Percentiles rank a stretch among this genome's conserved stretches.
Evolutionary conservation across 352 stramenopile genomes (phyloP).

Genomic region (Globisporangium megalacanthum): DNA sequence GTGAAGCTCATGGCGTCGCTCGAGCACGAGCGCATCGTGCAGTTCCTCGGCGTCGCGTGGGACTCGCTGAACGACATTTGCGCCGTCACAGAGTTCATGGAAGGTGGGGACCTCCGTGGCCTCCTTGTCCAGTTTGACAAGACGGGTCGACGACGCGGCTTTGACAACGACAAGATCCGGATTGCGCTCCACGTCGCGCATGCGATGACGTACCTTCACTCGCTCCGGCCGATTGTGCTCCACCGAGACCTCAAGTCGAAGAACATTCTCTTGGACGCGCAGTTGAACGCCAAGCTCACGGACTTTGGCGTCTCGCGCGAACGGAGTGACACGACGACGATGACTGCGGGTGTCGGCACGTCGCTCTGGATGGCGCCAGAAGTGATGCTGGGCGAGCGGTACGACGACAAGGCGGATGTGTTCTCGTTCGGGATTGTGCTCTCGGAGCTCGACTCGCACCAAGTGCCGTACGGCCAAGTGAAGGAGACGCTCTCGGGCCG

Average conservation of each 20-base stretch:
- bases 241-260: not conserved
- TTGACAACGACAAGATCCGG: constrained; percentile 43
- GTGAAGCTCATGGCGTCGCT: constrained; percentile 38
- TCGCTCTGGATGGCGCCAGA: constrained; percentile 53
- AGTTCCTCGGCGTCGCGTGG: constrained; percentile 40
- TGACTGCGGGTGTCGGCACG: constrained; percentile 33
- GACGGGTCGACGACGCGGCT: constrained; percentile 27
- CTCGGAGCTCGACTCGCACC: constrained; percentile 37
- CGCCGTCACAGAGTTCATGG: constrained; percentile 35
- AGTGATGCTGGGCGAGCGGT: constrained; percentile 21
- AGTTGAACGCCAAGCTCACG: constrained; percentile 4
- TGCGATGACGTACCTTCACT: not conserved
- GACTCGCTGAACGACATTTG: constrained; percentile 30
- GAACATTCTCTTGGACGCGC: constrained; percentile 8
- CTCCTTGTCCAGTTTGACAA: constrained; percentile 25
- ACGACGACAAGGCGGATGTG: constrained; percentile 42
- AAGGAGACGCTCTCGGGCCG: constrained; percentile 11
- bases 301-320: constrained; percentile 5
- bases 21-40: constrained; percentile 34
- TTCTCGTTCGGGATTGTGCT: constrained; percentile 45
- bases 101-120: constrained; percentile 30
- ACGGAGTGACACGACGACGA: constrained; percentile 20
- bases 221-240: not conserved
- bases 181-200: constrained; percentile 34
- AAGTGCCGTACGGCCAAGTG: not conserved